Evolutionary conservation across 2,329 filamentous ascomycete genomes (phyloP), one percentile per base, ranked within the genome.

Genomic region (Fusarium devonianum): DNA sequence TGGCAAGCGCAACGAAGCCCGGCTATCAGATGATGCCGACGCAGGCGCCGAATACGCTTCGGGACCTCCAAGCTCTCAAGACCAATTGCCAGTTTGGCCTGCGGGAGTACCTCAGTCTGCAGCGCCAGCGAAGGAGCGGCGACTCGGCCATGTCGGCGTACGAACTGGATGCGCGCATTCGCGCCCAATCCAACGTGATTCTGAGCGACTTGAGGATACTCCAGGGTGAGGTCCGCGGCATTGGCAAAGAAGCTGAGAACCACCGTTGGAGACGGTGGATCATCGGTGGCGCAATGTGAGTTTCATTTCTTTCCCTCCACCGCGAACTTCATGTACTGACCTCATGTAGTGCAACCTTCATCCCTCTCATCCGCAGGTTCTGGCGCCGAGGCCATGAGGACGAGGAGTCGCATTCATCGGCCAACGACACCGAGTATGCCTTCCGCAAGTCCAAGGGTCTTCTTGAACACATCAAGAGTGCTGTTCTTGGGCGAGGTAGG

Each of bases 361-460:
- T 84, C 48, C 81, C 81, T 1, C 67, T 74, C 3, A 75, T 84
- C 16, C 78, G 79, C 30, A 68, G 69, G 30, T 72, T 84, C 57
- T 83, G 82, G 66, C 76, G 77, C 12, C 74, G 79, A 12, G 68
- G 72, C 11, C 49, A 66, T 9, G 66, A 73, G 11, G 70, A 74
- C 11, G 70, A 73, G 42, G 71, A 73, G 41, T 68, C 69, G 3
- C 65, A 71, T 7, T 39, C 50, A 7, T 67, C 74, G 1, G 64
- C 75, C 53, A 83, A 81, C 65, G 74, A 78, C 56, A 85, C 82
- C 18, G 82, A 84, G 69, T 80, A 84, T 60, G 81, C 82, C 21
- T 84, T 83, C 64, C 69, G 66, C 18, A 74, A 73, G 58, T 80
- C 78, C 66, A 77, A 76, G 65, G 71, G 73, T 3, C 73, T 84